Base-by-base conservation (phyloP, 306 rosid genomes). In the Coriaria nepalensis region DNA sequence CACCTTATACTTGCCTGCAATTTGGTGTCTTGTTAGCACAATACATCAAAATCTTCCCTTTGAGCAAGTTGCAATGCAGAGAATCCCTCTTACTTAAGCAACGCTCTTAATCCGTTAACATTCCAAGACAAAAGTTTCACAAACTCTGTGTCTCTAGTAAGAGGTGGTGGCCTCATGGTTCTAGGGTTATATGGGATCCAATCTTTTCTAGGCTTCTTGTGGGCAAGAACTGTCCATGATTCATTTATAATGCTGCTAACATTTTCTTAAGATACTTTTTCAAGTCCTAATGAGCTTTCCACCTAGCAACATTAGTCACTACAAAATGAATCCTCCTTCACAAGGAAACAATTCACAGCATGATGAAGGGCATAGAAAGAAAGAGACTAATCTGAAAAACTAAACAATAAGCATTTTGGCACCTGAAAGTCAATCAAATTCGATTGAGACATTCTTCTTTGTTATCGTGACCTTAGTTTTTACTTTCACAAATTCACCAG, bases 11-110 rank as follows among this genome's bases (percentile, higher is more conserved):
- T 49, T 69, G 73, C 97, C 97, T 88, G 95, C 57, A 84, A 61
- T 77, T 90, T 90, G 69, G 97, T 90, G 69, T 90, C 95, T 58
- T 90, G 97, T 81, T 84, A 75, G 72, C 97, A 90, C 62, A 90
- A 52, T 10, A 90, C 60, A 58, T 90, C 97, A 48, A 84, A 81
- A 63, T 78, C 87, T 72, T 90, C 97, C 69, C 92, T 76, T 71
- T 72, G 75, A 34, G 93, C 78, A 9, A 90, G 93, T 65, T 80
- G 72, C 65, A 71, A 64, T 9, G 86, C 88, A 10, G 95, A 84
- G 64, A 79, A 84, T 60, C 87, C 92, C 63, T 71, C 77, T 49
- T 66, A 58, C 72, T 84, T 84, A 46, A 90, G 71, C 61, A 90
- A 76, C 14, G 97, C 90, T 72, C 87, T 78, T 70, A 84, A 74